Evolutionary conservation across 225 moss, liverwort and hornwort genomes (phyloP).

Genomic region (Asterella californica): DNA sequence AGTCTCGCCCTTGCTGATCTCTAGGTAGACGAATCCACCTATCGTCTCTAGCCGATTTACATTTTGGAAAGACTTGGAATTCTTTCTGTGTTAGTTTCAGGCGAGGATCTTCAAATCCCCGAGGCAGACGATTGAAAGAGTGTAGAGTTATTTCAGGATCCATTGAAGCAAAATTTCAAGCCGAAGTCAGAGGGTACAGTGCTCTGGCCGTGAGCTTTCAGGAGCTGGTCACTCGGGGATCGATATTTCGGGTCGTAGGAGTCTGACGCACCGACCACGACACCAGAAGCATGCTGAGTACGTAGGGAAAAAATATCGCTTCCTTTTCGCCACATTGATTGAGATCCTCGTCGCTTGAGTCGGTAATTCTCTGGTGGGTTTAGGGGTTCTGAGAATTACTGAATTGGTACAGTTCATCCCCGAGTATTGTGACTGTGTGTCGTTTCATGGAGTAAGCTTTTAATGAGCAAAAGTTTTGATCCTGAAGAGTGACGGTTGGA

Average conservation of each 20-base stretch:
- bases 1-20: conserved; percentile 20
- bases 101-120: background rate
- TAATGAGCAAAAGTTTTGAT: too few relatives aligned
- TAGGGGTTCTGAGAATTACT: background rate
- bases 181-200: background rate
- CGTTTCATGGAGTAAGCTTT: too few relatives aligned
- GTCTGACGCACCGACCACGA: background rate
- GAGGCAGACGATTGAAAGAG: background rate
- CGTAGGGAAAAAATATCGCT: too few relatives aligned
- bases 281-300: background rate
- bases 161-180: background rate
- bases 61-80: conserved; percentile 14
- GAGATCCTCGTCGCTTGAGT: background rate
- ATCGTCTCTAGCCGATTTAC: conserved; percentile 15
- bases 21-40: conserved; percentile 12
- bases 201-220: background rate
- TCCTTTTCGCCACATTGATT: background rate
- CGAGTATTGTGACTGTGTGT: too few relatives aligned
- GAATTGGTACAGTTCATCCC: too few relatives aligned
- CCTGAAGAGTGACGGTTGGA: too few relatives aligned
- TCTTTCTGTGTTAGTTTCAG: background rate
- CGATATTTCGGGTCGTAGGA: background rate
- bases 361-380: background rate
- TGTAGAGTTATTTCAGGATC: conserved; percentile 2
- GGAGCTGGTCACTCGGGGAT: background rate